These are phyloP conservation scores for Aspergillus alliaceus DNA, from an alignment of 2,329 filamentous ascomycete genomes.

Conservation along the genomic window DNA sequence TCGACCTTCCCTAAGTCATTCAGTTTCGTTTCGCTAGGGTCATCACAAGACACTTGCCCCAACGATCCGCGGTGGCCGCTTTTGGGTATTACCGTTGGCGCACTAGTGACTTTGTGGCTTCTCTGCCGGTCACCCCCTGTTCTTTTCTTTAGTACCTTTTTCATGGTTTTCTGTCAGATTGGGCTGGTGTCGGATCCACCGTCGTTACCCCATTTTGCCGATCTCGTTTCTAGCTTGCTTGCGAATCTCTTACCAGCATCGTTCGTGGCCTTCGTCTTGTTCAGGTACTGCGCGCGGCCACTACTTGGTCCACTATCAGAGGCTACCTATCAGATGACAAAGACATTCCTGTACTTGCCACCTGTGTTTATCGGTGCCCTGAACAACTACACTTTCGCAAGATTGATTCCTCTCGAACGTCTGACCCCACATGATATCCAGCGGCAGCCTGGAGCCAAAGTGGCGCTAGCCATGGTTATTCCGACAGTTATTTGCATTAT, in stretches of 20 bases:
- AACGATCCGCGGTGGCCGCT: conserved; percentile 81
- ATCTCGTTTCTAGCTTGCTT: conserved; percentile 73
- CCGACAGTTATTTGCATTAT: conserved; percentile 68
- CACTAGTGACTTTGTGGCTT: conserved; percentile 74
- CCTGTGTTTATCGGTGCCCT: conserved; percentile 87
- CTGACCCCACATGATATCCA: conserved; percentile 87
- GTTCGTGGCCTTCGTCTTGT: conserved; percentile 86
- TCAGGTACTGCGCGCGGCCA: conserved; percentile 75
- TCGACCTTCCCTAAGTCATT: conserved; percentile 89
- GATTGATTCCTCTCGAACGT: conserved; percentile 84
- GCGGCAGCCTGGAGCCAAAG: conserved; percentile 83
- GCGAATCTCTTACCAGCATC: conserved; percentile 83
- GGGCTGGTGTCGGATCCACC: conserved; percentile 89
- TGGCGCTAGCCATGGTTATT: conserved; percentile 77
- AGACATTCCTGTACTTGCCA: conserved; percentile 85
- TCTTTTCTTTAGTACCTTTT: conserved; percentile 83
- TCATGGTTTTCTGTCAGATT: conserved; percentile 83
- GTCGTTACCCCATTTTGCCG: conserved; percentile 63
- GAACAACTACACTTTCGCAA: conserved; percentile 90
- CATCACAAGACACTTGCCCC: conserved; percentile 60
- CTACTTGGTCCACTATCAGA: conserved; percentile 68
- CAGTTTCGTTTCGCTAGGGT: conserved; percentile 66
- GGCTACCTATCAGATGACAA: conserved; percentile 69
- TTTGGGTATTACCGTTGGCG: conserved; percentile 76
- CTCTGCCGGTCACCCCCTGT: conserved; percentile 76